Evolutionary conservation across 371 early-diverging fungal species (phyloP).

Genomic region (Rhizopus microsporus): DNA sequence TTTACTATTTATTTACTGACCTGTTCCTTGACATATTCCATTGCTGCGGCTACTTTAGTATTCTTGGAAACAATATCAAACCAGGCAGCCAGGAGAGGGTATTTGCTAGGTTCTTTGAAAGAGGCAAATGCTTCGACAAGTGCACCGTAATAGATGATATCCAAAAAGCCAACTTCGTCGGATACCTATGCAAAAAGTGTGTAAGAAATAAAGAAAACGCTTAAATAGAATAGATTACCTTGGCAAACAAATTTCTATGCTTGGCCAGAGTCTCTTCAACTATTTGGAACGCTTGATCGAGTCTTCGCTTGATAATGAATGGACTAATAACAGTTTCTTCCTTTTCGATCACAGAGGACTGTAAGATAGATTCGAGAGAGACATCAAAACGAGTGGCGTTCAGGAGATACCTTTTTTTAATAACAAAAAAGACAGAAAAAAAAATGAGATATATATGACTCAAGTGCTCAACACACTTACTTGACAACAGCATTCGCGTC

Average conservation of each 20-base stretch:
- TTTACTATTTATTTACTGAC: constrained; percentile 10
- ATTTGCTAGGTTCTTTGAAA: constrained; percentile 30
- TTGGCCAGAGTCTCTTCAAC: constrained; percentile 27
- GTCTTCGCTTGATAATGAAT: constrained; percentile 39
- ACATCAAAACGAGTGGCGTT: constrained; percentile 31
- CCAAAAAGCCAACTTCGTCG: constrained; percentile 29
- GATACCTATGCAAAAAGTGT: constrained; percentile 19
- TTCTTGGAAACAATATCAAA: constrained; percentile 31
- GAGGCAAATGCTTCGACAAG: constrained; percentile 35
- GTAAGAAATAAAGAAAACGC: background rate
- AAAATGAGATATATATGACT: background rate
- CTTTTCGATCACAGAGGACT: constrained; percentile 39
- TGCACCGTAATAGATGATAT: constrained; percentile 41
- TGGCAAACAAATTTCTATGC: constrained; percentile 30
- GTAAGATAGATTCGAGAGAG: constrained; percentile 23
- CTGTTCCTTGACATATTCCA: constrained; percentile 33
- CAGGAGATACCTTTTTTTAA: constrained; percentile 30
- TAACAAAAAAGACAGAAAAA: background rate
- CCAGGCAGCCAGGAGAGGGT: constrained; percentile 40
- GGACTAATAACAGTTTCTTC: constrained; percentile 34
- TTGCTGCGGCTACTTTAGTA: constrained; percentile 23
- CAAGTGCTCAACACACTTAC: constrained; percentile 18
- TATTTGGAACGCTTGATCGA: constrained; percentile 30
- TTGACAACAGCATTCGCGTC: constrained; percentile 48
- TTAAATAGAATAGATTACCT: constrained; percentile 22